These are phyloP conservation scores for Trichophaea hybrida DNA, from an alignment of 2,329 filamentous ascomycete species.

Conservation along the genomic window DNA sequence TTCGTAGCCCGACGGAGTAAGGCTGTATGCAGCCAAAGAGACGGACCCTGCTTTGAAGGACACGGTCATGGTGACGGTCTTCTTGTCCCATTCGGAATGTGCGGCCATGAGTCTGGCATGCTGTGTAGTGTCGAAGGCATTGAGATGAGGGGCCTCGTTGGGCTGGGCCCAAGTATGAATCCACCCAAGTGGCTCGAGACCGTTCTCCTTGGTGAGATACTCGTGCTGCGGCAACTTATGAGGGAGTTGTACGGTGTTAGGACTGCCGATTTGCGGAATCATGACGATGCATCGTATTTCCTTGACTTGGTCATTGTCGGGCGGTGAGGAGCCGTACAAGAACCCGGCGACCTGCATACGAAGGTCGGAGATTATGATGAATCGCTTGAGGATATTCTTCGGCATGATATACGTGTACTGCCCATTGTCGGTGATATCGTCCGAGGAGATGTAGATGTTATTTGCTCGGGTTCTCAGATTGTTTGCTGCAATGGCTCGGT, in stretches of 20 bases:
- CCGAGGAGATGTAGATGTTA: slow-evolving; percentile 96
- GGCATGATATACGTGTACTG: slow-evolving; percentile 94
- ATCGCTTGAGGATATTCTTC: slow-evolving; percentile 95
- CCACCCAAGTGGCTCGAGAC: slow-evolving; percentile 76
- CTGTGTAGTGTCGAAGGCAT: slow-evolving; percentile 82
- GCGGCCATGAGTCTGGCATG: slow-evolving; percentile 79
- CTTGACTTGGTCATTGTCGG: slow-evolving; percentile 93
- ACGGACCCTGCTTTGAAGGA: slow-evolving; percentile 95
- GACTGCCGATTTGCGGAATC: slow-evolving; percentile 89
- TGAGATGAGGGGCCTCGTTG: slow-evolving; percentile 94
- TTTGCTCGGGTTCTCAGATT: slow-evolving; percentile 88
- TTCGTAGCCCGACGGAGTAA: slow-evolving; percentile 84
- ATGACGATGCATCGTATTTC: slow-evolving; percentile 94
- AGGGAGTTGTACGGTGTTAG: slow-evolving; percentile 80
- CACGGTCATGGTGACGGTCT: slow-evolving; percentile 86
- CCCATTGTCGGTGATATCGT: slow-evolving; percentile 80
- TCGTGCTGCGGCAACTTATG: slow-evolving; percentile 85
- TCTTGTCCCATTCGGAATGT: slow-evolving; percentile 69
- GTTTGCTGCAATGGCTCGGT: slow-evolving; percentile 86
- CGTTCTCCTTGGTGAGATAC: slow-evolving; percentile 49
- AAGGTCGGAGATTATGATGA: slow-evolving; percentile 93
- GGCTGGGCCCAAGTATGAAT: slow-evolving; percentile 83
- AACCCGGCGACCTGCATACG: slow-evolving; percentile 94
- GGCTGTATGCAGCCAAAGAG: slow-evolving; percentile 80
- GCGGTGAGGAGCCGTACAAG: slow-evolving; percentile 80